phyloP scores from a whole-genome alignment of 2,329 filamentous ascomycete species.

The Pseudogymnoascus sp. region DNA sequence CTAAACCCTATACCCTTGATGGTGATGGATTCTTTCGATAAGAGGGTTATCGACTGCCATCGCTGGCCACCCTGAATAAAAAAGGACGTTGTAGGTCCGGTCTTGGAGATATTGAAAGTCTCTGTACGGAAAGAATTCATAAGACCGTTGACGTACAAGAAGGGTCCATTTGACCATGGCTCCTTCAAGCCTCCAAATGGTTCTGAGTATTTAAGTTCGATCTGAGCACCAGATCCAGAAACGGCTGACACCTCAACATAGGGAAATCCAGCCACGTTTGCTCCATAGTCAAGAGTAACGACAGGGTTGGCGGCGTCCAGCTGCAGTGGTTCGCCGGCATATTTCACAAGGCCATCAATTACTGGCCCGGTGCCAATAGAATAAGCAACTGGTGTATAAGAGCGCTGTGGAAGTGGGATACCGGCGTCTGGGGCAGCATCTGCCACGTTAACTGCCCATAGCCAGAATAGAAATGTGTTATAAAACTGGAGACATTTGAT shows the following conservation, averaged over 20 bases:
- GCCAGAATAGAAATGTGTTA: not conserved
- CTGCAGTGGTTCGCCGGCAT: not conserved
- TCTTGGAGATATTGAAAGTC: slow-evolving; percentile 30
- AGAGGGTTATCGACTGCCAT: slow-evolving; percentile 32
- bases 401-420: not conserved
- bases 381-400: not conserved
- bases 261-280: slow-evolving; percentile 29
- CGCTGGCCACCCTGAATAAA: slow-evolving; percentile 35
- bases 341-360: not conserved
- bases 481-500: slow-evolving; percentile 1
- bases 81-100: slow-evolving; percentile 26
- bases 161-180: slow-evolving; percentile 29
- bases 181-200: slow-evolving; percentile 24
- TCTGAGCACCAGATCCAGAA: slow-evolving; percentile 22
- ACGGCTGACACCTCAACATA: slow-evolving; percentile 26
- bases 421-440: not conserved
- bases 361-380: slow-evolving; percentile 1
- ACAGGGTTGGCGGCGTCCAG: slow-evolving; percentile 9
- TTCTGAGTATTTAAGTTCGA: slow-evolving; percentile 32
- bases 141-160: slow-evolving; percentile 21
- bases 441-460: not conserved
- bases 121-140: slow-evolving; percentile 32
- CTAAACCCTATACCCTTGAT: slow-evolving; percentile 29
- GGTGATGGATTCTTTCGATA: slow-evolving; percentile 28
- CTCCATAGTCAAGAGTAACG: slow-evolving; percentile 28